These are phyloP conservation scores for Thalassiosira livingstoniorum DNA, from an alignment of 352 stramenopile species.

Conservation along the genomic window DNA sequence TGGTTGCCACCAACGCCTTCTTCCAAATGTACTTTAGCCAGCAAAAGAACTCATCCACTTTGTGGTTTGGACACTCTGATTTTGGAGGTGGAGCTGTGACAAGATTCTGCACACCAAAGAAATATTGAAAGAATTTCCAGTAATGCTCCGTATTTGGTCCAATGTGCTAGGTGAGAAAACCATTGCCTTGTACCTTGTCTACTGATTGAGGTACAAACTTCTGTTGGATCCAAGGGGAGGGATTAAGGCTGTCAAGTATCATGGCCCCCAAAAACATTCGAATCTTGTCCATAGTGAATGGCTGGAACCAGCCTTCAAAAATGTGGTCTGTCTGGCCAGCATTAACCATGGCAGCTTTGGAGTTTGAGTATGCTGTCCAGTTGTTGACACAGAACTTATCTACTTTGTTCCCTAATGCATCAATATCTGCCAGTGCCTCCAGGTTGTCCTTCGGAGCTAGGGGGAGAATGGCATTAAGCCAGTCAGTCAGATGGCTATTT, in stretches of 20 bases:
- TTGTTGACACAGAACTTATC: neutral
- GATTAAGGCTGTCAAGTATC: neutral
- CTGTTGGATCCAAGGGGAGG: neutral
- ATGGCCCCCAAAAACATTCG: neutral
- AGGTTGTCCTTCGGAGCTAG: conserved; percentile 8
- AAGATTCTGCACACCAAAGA: too few species aligned
- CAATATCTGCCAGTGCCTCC: conserved; percentile 1
- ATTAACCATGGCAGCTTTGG: neutral
- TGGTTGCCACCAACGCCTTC: conserved; percentile 40
- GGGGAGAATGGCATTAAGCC: conserved; percentile 6
- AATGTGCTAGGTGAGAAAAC: neutral
- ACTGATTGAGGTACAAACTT: neutral
- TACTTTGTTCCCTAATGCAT: too few species aligned
- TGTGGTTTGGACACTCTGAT: neutral
- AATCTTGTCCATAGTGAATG: neutral
- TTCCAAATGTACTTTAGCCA: conserved; percentile 41
- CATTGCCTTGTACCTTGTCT: neutral
- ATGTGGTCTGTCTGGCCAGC: neutral
- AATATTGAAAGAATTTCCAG: too few species aligned
- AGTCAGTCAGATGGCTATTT: conserved; percentile 10
- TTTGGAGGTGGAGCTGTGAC: neutral
- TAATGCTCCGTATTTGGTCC: too few species aligned
- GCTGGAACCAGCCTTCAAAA: neutral
- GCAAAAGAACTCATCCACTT: conserved; percentile 38
- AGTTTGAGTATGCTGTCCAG: neutral